Percentiles rank a stretch among this genome's conserved stretches.
Conservation (phyloP, 1,284 basidiomycete genomes). For the Schizophyllum commune region DNA sequence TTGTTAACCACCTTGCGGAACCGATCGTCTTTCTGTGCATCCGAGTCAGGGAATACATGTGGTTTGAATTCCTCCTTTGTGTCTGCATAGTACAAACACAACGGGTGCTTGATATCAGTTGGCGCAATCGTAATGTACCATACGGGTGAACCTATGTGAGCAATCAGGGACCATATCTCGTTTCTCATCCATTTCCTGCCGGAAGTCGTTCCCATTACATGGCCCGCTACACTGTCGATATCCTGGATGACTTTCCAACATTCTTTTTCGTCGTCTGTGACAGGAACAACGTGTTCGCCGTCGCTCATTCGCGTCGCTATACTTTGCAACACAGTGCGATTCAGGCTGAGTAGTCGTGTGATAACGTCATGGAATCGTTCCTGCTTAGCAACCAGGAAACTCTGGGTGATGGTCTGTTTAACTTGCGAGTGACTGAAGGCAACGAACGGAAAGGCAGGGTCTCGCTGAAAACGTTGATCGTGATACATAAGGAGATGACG, state of each 20-base stretch:
- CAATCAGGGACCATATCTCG: conserved; percentile 30
- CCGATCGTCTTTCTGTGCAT: too few species aligned
- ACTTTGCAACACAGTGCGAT: not conserved
- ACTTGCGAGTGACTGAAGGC: conserved; percentile 34
- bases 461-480: conserved; percentile 30
- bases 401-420: conserved; percentile 16
- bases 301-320: not conserved
- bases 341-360: not conserved
- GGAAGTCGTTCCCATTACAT: conserved; percentile 25
- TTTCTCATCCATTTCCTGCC: conserved; percentile 27
- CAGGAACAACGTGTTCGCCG: conserved; percentile 14
- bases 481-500: conserved; percentile 25
- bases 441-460: conserved; percentile 26
- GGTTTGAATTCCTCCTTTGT: conserved; percentile 1
- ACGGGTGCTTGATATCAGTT: conserved; percentile 17
- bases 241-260: conserved; percentile 28
- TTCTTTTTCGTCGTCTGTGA: conserved; percentile 23
- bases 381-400: conserved; percentile 22
- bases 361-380: conserved; percentile 12
- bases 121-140: conserved; percentile 23
- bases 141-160: conserved; percentile 17
- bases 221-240: conserved; percentile 25
- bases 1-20: conserved; percentile 15
- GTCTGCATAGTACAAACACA: conserved; percentile 20
- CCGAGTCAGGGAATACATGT: too few species aligned